phyloP scores from a whole-genome alignment of 768 basidiomycete species.

The Chalciporus pseudorubinellus region DNA sequence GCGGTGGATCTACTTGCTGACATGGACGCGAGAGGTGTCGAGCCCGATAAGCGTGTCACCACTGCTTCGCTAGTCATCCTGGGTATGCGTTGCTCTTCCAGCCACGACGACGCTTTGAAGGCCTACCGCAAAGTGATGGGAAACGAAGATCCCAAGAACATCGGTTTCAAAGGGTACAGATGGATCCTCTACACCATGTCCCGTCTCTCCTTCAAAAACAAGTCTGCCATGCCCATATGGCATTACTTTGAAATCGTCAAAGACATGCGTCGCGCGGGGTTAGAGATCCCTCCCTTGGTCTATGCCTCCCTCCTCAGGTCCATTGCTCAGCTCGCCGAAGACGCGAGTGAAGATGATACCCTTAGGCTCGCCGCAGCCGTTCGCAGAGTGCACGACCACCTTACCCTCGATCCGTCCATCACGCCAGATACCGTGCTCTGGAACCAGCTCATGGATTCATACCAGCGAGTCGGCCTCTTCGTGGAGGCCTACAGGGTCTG shows the following conservation, averaged over 20 bases:
- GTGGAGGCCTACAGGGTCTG: constrained; percentile 74
- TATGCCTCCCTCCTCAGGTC: constrained; percentile 68
- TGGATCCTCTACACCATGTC: constrained; percentile 65
- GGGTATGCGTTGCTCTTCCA: constrained; percentile 61
- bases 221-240: constrained; percentile 38
- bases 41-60: constrained; percentile 43
- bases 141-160: constrained; percentile 24
- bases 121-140: constrained; percentile 49
- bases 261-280: constrained; percentile 73
- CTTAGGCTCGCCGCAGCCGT: constrained; percentile 46
- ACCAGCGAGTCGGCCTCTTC: constrained; percentile 74
- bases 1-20: constrained; percentile 58
- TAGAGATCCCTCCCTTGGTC: constrained; percentile 52
- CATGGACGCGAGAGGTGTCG: constrained; percentile 54
- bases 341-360: constrained; percentile 22
- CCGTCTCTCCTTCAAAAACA: constrained; percentile 49
- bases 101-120: constrained; percentile 57
- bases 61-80: constrained; percentile 55
- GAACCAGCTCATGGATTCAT: constrained; percentile 89
- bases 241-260: constrained; percentile 74
- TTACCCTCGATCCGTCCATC: constrained; percentile 78
- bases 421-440: constrained; percentile 67
- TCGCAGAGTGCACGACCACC: constrained; percentile 66
- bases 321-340: constrained; percentile 44
- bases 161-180: constrained; percentile 60